phyloP scores from a whole-genome alignment of 106 monocot species.

The Chionographis japonica region DNA sequence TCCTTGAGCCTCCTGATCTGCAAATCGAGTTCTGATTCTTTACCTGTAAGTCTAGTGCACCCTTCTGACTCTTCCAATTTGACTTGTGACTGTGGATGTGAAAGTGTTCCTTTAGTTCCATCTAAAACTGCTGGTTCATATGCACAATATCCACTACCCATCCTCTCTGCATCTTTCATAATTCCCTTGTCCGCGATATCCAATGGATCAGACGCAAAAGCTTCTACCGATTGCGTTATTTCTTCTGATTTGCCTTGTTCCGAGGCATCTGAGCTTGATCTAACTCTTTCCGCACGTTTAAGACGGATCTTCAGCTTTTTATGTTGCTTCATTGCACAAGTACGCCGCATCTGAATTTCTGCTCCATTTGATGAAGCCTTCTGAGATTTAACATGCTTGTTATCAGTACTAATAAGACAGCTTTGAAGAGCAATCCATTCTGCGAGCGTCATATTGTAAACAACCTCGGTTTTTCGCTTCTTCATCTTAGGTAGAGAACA shows the following conservation, averaged over 20 bases:
- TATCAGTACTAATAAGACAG: neutral
- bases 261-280: neutral
- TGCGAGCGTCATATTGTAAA: conserved; percentile 4
- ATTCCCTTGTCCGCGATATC: neutral
- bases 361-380: no score
- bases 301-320: neutral
- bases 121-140: neutral
- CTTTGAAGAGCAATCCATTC: conserved; percentile 8
- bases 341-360: no score
- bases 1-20: conserved; percentile 19
- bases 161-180: neutral
- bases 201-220: neutral
- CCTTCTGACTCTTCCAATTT: neutral
- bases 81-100: neutral
- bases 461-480: conserved; percentile 12
- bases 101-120: neutral
- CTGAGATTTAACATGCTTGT: neutral
- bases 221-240: conserved; percentile 3
- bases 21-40: conserved; percentile 18
- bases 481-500: neutral
- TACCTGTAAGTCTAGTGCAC: neutral
- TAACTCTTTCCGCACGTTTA: neutral
- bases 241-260: conserved; percentile 1
- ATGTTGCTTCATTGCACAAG: neutral
- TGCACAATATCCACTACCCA: neutral